Percentiles rank a stretch among this genome's conserved stretches.
These are phyloP conservation scores for Asclepias syriaca DNA, from an alignment of 257 asterid species.

Conservation along the genomic window DNA sequence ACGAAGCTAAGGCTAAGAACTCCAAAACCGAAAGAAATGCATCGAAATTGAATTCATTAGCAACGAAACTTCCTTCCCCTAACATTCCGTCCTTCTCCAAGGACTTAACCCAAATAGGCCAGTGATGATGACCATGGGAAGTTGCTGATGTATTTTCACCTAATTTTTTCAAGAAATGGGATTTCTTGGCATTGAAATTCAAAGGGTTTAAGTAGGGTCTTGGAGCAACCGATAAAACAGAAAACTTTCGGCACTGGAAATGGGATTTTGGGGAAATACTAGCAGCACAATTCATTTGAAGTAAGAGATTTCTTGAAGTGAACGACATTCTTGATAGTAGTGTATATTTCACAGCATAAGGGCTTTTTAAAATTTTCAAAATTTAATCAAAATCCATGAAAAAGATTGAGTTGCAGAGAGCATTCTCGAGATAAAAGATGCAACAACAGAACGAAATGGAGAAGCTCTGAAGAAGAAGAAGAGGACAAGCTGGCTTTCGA, in stretches of 20 bases:
- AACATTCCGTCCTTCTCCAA: conserved; percentile 19
- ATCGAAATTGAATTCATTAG: conserved; percentile 37
- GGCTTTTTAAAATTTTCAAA: neutral
- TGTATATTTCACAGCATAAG: neutral
- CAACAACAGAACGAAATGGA: neutral
- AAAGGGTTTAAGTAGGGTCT: conserved; percentile 28
- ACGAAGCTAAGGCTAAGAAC: conserved; percentile 57
- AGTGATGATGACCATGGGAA: conserved; percentile 15
- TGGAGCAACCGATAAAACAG: conserved; percentile 8
- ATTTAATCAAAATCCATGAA: neutral
- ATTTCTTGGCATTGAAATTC: conserved; percentile 15
- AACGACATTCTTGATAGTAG: conserved; percentile 39
- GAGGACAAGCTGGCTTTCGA: conserved; percentile 1
- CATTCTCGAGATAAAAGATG: neutral
- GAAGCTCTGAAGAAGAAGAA: neutral
- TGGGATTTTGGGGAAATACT: conserved; percentile 13
- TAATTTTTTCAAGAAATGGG: conserved; percentile 22
- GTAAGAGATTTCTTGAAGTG: conserved; percentile 32
- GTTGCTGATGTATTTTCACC: neutral
- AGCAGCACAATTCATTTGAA: conserved; percentile 22
- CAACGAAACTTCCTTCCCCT: conserved; percentile 10
- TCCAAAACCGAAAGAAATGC: conserved; percentile 55
- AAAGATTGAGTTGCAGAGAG: neutral
- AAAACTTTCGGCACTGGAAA: conserved; percentile 8
- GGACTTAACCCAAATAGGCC: conserved; percentile 27